These are phyloP conservation scores for Leccinum subfulvum DNA, from an alignment of 1,284 basidiomycete species.

Conservation along the genomic window DNA sequence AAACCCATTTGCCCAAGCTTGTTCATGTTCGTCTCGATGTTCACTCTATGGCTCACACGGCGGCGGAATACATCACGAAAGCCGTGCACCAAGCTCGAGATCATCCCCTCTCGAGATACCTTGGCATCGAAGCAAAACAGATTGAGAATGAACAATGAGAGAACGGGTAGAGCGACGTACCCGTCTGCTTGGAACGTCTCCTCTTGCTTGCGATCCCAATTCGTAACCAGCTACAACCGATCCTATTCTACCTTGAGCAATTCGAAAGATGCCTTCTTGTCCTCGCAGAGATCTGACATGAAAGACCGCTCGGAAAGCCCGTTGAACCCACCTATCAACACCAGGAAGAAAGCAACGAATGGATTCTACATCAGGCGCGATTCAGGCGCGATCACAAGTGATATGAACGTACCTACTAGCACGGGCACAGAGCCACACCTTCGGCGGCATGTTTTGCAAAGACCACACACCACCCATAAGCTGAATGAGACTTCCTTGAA, in stretches of 20 bases:
- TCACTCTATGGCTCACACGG: too few relatives aligned
- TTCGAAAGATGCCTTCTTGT: background rate
- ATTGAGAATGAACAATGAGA: background rate
- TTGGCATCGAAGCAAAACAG: background rate
- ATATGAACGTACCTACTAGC: too few relatives aligned
- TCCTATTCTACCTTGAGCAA: conserved; percentile 8
- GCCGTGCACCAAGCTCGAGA: conserved; percentile 15
- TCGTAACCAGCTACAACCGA: conserved; percentile 23
- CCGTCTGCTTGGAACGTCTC: conserved; percentile 15
- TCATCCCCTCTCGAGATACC: conserved; percentile 11
- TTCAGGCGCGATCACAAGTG: conserved; percentile 34
- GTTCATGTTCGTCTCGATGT: too few relatives aligned
- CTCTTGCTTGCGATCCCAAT: conserved; percentile 28
- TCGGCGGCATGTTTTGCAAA: too few relatives aligned
- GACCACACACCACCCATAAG: too few relatives aligned
- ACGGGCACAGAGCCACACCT: too few relatives aligned
- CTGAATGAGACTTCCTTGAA: too few relatives aligned
- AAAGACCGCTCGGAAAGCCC: conserved; percentile 22
- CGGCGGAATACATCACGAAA: conserved; percentile 1
- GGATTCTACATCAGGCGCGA: conserved; percentile 35
- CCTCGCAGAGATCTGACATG: conserved; percentile 12
- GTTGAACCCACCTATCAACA: conserved; percentile 24
- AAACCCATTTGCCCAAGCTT: too few relatives aligned
- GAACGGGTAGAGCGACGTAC: conserved; percentile 14
- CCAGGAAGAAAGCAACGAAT: conserved; percentile 44